phyloP scores from a whole-genome alignment of 1,284 basidiomycete species.

The Ceratobasidium sp. region DNA sequence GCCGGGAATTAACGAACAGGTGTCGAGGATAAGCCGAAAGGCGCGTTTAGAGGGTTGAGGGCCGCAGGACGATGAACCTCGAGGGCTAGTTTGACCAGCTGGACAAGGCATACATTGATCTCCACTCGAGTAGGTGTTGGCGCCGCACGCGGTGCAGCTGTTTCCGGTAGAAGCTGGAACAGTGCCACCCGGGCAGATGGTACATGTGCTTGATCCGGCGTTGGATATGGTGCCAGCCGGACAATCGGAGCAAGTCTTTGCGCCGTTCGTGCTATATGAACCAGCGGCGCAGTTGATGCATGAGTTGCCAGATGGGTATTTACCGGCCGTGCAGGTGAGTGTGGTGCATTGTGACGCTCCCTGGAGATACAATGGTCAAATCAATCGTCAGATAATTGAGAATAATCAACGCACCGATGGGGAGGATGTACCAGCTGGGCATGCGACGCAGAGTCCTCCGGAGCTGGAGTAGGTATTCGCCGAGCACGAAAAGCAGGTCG shows the following conservation, averaged over 20 bases:
- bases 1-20: background rate
- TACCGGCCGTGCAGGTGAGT: constrained; percentile 15
- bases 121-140: constrained; percentile 19
- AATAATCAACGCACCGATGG: background rate
- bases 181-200: background rate
- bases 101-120: background rate
- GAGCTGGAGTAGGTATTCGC: constrained; percentile 5
- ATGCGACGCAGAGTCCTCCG: constrained; percentile 9
- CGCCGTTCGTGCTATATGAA: background rate
- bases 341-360: constrained; percentile 9
- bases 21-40: background rate
- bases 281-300: constrained; percentile 29
- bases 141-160: constrained; percentile 5
- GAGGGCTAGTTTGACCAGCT: background rate
- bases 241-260: background rate
- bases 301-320: background rate
- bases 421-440: constrained; percentile 11
- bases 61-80: constrained; percentile 18
- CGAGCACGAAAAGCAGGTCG: constrained; percentile 4
- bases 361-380: background rate
- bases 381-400: background rate
- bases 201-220: constrained; percentile 6
- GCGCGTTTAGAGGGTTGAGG: constrained; percentile 31
- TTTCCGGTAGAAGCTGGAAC: background rate
- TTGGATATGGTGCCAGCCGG: constrained; percentile 3